Conservation (phyloP, 1,284 basidiomycete species). For the Schizophyllum amplum region DNA sequence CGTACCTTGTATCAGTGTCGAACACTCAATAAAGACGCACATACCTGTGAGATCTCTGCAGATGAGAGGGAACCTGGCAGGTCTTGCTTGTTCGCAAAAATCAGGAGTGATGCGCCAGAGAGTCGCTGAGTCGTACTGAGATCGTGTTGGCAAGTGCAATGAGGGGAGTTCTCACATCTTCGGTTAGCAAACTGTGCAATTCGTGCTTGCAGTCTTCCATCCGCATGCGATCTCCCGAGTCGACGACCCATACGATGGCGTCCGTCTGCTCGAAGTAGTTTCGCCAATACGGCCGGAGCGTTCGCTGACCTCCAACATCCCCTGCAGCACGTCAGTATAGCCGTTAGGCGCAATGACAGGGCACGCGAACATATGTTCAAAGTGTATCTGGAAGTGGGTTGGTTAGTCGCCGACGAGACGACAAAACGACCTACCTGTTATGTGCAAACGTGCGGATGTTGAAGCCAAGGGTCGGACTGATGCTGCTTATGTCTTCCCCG, state of each 20-base stretch:
- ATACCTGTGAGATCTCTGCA: constrained; percentile 75
- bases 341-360: constrained; percentile 14
- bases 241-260: constrained; percentile 98
- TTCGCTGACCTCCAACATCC: constrained; percentile 97
- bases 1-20: too few species aligned
- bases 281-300: constrained; percentile 94
- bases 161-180: constrained; percentile 59
- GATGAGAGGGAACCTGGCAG: constrained; percentile 81
- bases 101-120: constrained; percentile 88
- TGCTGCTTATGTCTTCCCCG: constrained; percentile 78
- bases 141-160: constrained; percentile 8
- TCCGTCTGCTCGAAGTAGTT: constrained; percentile 99
- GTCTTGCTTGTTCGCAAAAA: constrained; percentile 99
- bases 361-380: constrained; percentile 80
- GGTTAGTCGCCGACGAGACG: constrained; percentile 16
- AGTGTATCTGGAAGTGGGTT: constrained; percentile 58
- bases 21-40: too few species aligned
- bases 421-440: constrained; percentile 58
- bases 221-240: constrained; percentile 85
- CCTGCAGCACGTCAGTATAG: constrained; percentile 38
- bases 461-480: constrained; percentile 96
- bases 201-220: constrained; percentile 88
- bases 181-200: constrained; percentile 76
- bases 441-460: constrained; percentile 97
- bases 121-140: constrained; percentile 71